These are phyloP conservation scores for Linaria vulgaris DNA, from an alignment of 257 asterid genomes.

Conservation along the genomic window DNA sequence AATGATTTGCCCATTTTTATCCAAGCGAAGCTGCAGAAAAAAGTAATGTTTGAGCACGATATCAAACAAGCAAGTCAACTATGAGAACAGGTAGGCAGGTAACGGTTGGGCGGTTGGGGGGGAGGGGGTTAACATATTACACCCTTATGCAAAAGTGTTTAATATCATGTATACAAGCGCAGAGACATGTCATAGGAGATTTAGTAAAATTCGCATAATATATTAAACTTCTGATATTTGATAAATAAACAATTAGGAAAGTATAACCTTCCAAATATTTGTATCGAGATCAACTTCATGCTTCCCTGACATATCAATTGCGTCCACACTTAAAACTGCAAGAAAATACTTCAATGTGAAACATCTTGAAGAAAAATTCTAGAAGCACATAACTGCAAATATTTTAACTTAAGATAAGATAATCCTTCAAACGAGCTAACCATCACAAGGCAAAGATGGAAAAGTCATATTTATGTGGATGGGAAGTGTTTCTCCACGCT, in stretches of 20 bases:
- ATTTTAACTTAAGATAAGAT: slow-evolving; percentile 1
- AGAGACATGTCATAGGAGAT: not conserved
- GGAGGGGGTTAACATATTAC: not conserved
- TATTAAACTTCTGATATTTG: not conserved
- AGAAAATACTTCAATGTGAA: slow-evolving; percentile 11
- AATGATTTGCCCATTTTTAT: slow-evolving; percentile 62
- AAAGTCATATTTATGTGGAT: slow-evolving; percentile 95
- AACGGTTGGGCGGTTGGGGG: not conserved
- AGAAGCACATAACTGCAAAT: slow-evolving; percentile 6
- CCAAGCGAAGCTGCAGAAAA: slow-evolving; percentile 84
- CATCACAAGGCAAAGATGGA: slow-evolving; percentile 98
- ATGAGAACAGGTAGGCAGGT: not conserved
- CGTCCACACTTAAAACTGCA: slow-evolving; percentile 93
- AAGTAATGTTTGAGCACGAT: slow-evolving; percentile 31
- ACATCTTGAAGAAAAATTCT: not conserved
- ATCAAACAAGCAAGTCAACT: slow-evolving; percentile 4
- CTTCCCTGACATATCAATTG: slow-evolving; percentile 98
- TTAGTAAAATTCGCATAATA: not conserved
- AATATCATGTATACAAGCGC: slow-evolving; percentile 1
- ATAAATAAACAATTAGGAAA: slow-evolving; percentile 18
- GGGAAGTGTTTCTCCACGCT: slow-evolving; percentile 95
- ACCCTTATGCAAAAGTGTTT: not conserved
- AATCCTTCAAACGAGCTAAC: slow-evolving; percentile 42
- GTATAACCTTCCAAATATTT: slow-evolving; percentile 90
- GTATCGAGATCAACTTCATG: slow-evolving; percentile 99